Conservation (phyloP, 2,329 filamentous ascomycete genomes). For the Colletotrichum sp. region DNA sequence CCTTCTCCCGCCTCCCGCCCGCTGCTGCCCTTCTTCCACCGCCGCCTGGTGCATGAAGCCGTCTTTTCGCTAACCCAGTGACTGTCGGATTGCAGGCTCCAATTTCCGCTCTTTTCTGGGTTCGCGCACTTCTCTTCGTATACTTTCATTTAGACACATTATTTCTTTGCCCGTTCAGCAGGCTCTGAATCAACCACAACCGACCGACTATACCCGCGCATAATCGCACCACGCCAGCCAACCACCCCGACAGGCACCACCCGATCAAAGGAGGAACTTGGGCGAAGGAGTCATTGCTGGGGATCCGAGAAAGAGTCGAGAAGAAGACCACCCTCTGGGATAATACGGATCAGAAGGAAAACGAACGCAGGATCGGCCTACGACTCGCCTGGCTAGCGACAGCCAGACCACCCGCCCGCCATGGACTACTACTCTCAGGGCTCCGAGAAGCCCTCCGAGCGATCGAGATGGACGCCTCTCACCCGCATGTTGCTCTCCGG, state of each 20-base stretch:
- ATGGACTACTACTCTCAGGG: conserved; percentile 38
- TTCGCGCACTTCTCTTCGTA: conserved; percentile 28
- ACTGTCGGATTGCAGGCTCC: conserved; percentile 35
- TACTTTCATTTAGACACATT: conserved; percentile 35
- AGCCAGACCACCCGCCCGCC: conserved; percentile 23
- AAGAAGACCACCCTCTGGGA: conserved; percentile 19
- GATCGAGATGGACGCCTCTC: conserved; percentile 82
- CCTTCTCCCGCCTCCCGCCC: conserved; percentile 15
- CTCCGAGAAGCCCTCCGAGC: conserved; percentile 63
- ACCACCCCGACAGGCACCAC: not conserved
- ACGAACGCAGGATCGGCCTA: not conserved
- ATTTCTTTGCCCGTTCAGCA: conserved; percentile 50
- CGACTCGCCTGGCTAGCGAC: conserved; percentile 8
- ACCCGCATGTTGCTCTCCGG: conserved; percentile 84
- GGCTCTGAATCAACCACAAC: conserved; percentile 52
- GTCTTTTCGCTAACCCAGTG: conserved; percentile 17
- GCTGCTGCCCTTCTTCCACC: conserved; percentile 11
- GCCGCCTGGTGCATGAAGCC: conserved; percentile 35
- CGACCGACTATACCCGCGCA: conserved; percentile 11
- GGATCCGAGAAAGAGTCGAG: conserved; percentile 20
- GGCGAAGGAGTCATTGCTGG: not conserved
- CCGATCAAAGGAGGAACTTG: not conserved
- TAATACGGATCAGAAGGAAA: conserved; percentile 11
- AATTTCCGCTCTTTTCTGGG: conserved; percentile 33
- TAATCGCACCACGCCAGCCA: not conserved